Percentiles rank a stretch among this genome's conserved stretches.
Evolutionary conservation across 1,139 yeast genomes (phyloP).

Genomic region (Yueomyces sp.): DNA sequence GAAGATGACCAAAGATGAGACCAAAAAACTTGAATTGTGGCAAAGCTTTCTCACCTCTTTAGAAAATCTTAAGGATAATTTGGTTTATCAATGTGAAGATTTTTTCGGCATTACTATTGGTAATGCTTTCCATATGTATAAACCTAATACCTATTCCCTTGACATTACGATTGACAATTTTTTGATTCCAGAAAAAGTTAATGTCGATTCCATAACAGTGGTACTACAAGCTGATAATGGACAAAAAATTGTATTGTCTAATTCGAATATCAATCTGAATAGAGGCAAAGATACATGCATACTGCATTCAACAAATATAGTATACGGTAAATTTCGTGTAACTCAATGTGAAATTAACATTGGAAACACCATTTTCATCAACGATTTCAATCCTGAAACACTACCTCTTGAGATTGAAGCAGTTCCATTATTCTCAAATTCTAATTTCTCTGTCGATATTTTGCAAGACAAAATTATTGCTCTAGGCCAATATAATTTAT

Average conservation of each 20-base stretch:
- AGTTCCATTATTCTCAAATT: constrained; percentile 9
- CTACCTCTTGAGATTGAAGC: constrained; percentile 4
- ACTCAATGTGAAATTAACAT: constrained; percentile 13
- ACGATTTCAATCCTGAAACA: constrained; percentile 9
- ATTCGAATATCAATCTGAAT: constrained; percentile 3
- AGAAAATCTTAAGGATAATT: constrained; percentile 5
- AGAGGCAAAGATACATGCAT: constrained; percentile 3
- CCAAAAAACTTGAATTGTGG: constrained; percentile 18
- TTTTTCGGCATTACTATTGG: constrained; percentile 10
- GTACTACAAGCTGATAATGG: constrained; percentile 7
- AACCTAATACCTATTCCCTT: constrained; percentile 15
- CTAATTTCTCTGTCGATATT: constrained; percentile 10
- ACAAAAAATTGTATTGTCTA: constrained; percentile 9
- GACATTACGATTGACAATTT: constrained; percentile 8
- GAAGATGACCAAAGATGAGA: constrained; percentile 8
- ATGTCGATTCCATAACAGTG: constrained; percentile 7
- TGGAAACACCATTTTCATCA: constrained; percentile 16
- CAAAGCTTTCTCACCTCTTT: constrained; percentile 13
- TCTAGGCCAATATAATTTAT: constrained; percentile 11
- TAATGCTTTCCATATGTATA: constrained; percentile 3
- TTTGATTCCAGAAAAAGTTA: constrained; percentile 11
- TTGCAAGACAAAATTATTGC: constrained; percentile 8
- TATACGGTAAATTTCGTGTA: constrained; percentile 15
- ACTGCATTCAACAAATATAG: constrained; percentile 12
- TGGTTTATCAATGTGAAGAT: constrained; percentile 16